These are phyloP conservation scores for Serpula lacrymans DNA, from an alignment of 768 basidiomycete genomes.

Conservation along the genomic window DNA sequence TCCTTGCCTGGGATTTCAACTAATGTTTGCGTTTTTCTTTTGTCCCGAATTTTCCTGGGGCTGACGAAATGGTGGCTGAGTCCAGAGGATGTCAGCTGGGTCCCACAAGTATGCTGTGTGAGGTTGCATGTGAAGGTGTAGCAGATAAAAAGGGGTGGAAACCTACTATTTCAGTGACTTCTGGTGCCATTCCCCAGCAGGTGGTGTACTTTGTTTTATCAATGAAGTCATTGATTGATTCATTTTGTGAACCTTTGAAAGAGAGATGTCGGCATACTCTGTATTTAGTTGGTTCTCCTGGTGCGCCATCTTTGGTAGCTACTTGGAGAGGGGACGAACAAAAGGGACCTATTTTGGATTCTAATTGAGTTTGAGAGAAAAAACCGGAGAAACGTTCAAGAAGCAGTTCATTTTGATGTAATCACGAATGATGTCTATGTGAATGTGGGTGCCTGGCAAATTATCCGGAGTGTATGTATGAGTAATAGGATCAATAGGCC, in stretches of 20 bases:
- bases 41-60: constrained; percentile 12
- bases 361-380: too few relatives aligned
- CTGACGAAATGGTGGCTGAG: constrained; percentile 15
- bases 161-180: too few relatives aligned
- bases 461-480: constrained; percentile 10
- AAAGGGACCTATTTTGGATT: background rate
- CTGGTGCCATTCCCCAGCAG: too few relatives aligned
- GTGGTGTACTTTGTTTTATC: too few relatives aligned
- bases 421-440: constrained; percentile 4
- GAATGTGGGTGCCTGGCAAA: constrained; percentile 3
- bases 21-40: constrained; percentile 3
- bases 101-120: too few relatives aligned
- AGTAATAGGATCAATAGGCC: constrained; percentile 1
- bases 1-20: background rate
- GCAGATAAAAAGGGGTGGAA: too few relatives aligned
- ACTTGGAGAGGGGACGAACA: background rate
- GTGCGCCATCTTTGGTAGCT: background rate
- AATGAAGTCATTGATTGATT: constrained; percentile 14
- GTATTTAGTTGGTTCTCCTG: constrained; percentile 9
- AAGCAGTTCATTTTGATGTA: constrained; percentile 3
- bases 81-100: too few relatives aligned
- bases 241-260: constrained; percentile 1
- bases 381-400: constrained; percentile 9
- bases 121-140: too few relatives aligned
- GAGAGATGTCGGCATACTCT: constrained; percentile 20